Base-by-base conservation (phyloP, 306 rosid species). In the Prinsepia uniflora region DNA sequence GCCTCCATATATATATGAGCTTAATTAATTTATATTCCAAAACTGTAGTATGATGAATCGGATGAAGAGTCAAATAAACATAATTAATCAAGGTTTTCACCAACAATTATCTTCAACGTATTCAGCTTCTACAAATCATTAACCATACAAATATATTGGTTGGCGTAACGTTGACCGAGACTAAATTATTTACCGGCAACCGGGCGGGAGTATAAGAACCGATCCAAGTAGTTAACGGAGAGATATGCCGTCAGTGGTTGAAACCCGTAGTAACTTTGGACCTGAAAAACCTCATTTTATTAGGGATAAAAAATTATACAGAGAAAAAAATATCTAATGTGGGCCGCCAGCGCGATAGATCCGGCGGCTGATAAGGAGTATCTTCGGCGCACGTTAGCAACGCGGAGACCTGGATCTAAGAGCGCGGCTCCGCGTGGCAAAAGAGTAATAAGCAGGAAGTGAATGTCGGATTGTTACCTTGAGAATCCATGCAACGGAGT, bases 161-260 rank as follows among this genome's bases (percentile, higher is more conserved):
- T 34, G 5, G 17, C 7, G 6, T 52, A 55, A 8, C 43, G 52
- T 20, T 12, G 44, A 69, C 22, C 30, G 52, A 70, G 53, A 69
- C 19, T 40, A 73, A 76, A 56, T 87, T 30, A 3, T 30, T 85
- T 76, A 95, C 99, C 85, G 97, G 99, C 86, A 95, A 81, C 11
- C 75, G 86, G 86, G 78, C 89, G 90, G 73, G 86, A 86, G 73
- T 88, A 78, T 66, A 95, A 75, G 73, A 87, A 91, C 69, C 99
- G 97, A 83, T 95, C 99, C 85, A 95, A 72, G 80, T 95, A 95
- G 78, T 95, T 95, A 72, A 95, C 89, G 82, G 99, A 66, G 54
- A 95, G 99, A 83, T 91, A 95, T 72, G 91, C 96, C 84, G 99
- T 95, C 40, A 91, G 70, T 40, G 99, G 97, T 63, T 95, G 96